phyloP scores from a whole-genome alignment of 805 yeast genomes.

The Metschnikowia peoriensis region DNA sequence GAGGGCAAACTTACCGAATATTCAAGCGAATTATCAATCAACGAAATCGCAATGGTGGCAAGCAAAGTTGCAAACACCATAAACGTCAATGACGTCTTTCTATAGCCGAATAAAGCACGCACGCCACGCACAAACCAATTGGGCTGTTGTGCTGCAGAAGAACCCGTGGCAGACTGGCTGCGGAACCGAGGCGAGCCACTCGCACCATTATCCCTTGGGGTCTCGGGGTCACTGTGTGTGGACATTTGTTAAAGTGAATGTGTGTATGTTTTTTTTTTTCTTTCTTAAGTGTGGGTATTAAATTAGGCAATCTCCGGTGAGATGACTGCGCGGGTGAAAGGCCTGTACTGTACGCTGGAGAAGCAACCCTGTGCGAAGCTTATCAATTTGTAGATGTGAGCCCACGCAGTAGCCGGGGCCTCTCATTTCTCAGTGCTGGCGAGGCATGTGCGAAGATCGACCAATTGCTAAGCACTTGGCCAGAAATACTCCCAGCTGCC shows the following conservation, averaged over 20 bases:
- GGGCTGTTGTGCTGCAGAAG: constrained; percentile 8
- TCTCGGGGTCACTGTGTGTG: constrained; percentile 11
- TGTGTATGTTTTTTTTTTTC: not conserved
- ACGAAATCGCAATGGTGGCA: constrained; percentile 37
- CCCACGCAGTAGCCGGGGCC: not conserved
- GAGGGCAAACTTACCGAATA: constrained; percentile 44
- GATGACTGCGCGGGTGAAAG: constrained; percentile 4
- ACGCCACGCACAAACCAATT: constrained; percentile 26
- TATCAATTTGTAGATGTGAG: constrained; percentile 2
- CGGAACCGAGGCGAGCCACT: constrained; percentile 7
- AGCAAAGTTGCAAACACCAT: constrained; percentile 50
- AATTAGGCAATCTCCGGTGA: not conserved
- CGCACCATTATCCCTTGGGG: constrained; percentile 5
- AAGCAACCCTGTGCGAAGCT: constrained; percentile 2
- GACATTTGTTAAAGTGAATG: constrained; percentile 3
- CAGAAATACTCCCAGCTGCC: not conserved
- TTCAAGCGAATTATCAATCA: constrained; percentile 37
- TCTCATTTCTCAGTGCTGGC: not conserved
- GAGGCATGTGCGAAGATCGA: not conserved
- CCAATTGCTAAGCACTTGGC: not conserved
- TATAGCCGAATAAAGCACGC: constrained; percentile 61
- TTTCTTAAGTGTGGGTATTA: not conserved
- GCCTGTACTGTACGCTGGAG: not conserved
- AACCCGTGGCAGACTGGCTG: not conserved
- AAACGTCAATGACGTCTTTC: constrained; percentile 67